phyloP scores from a whole-genome alignment of 805 yeast genomes.

The Hyphopichia homilentoma region DNA sequence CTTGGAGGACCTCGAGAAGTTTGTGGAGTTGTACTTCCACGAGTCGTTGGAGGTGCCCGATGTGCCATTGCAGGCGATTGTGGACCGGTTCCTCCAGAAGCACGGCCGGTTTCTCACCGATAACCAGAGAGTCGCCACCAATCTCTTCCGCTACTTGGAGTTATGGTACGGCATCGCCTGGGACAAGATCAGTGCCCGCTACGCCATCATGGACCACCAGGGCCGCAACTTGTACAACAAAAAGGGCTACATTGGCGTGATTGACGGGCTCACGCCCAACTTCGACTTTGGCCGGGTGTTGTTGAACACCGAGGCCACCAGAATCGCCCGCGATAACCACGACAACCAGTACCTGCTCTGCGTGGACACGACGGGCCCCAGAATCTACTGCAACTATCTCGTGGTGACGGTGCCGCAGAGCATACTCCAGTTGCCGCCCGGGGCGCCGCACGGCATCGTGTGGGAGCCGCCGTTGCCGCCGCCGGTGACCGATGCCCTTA shows the following conservation, averaged over 20 bases:
- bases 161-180: slow-evolving; percentile 79
- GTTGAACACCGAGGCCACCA: slow-evolving; percentile 39
- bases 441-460: slow-evolving; percentile 43
- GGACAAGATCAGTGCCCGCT: slow-evolving; percentile 63
- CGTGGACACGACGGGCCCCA: slow-evolving; percentile 32
- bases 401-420: slow-evolving; percentile 80
- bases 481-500: slow-evolving; percentile 14
- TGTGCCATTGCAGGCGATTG: slow-evolving; percentile 47
- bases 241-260: slow-evolving; percentile 54
- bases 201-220: slow-evolving; percentile 62
- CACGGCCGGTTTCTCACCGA: slow-evolving; percentile 45
- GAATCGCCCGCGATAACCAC: slow-evolving; percentile 28
- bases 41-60: slow-evolving; percentile 49
- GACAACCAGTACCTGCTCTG: slow-evolving; percentile 12
- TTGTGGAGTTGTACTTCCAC: slow-evolving; percentile 53
- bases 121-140: slow-evolving; percentile 49
- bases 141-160: slow-evolving; percentile 59
- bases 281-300: slow-evolving; percentile 39
- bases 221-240: slow-evolving; percentile 76
- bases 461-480: slow-evolving; percentile 24
- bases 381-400: slow-evolving; percentile 47
- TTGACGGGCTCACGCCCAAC: slow-evolving; percentile 35
- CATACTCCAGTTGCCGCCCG: slow-evolving; percentile 44
- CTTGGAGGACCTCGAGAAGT: slow-evolving; percentile 54
- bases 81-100: slow-evolving; percentile 43